A percentile compares a stretch with the other conserved stretches of the same genome.
Conservation (phyloP, 805 yeast species). For the Suhomyces vadensis region DNA sequence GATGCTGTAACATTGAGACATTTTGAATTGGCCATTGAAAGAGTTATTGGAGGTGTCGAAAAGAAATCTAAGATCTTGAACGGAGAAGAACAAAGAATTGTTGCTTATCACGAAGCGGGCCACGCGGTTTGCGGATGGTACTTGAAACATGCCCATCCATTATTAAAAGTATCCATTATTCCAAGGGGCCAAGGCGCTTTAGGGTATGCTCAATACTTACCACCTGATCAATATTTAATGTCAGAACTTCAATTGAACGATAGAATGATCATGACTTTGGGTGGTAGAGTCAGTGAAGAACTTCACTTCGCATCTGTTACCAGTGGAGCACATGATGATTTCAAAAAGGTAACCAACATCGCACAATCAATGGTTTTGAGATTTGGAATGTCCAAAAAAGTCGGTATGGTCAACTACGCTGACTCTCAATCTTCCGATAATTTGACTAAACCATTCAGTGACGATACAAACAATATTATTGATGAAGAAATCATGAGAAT, state of each 20-base stretch:
- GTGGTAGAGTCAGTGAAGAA: slow-evolving; percentile 97
- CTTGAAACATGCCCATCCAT: slow-evolving; percentile 86
- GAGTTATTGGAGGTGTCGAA: slow-evolving; percentile 95
- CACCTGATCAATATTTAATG: slow-evolving; percentile 84
- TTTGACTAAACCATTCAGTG: slow-evolving; percentile 85
- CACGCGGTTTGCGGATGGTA: slow-evolving; percentile 99
- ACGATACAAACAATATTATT: slow-evolving; percentile 75
- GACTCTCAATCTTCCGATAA: slow-evolving; percentile 68
- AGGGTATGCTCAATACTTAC: slow-evolving; percentile 96
- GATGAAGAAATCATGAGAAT: slow-evolving; percentile 83
- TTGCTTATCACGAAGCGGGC: slow-evolving; percentile 98
- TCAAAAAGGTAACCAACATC: slow-evolving; percentile 91
- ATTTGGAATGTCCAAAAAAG: slow-evolving; percentile 85
- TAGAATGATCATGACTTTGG: slow-evolving; percentile 94
- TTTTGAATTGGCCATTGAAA: slow-evolving; percentile 94
- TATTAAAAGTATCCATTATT: slow-evolving; percentile 91
- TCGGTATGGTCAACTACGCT: slow-evolving; percentile 79
- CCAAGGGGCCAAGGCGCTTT: slow-evolving; percentile 97
- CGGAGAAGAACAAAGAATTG: slow-evolving; percentile 83
- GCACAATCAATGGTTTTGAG: slow-evolving; percentile 91
- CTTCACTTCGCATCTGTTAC: slow-evolving; percentile 89
- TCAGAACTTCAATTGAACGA: slow-evolving; percentile 78
- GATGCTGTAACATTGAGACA: slow-evolving; percentile 70
- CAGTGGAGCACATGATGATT: slow-evolving; percentile 95
- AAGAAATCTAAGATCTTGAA: slow-evolving; percentile 82